phyloP scores from a whole-genome alignment of 2,329 filamentous ascomycete genomes.

The Stachybotrys chlorohalonatus region DNA sequence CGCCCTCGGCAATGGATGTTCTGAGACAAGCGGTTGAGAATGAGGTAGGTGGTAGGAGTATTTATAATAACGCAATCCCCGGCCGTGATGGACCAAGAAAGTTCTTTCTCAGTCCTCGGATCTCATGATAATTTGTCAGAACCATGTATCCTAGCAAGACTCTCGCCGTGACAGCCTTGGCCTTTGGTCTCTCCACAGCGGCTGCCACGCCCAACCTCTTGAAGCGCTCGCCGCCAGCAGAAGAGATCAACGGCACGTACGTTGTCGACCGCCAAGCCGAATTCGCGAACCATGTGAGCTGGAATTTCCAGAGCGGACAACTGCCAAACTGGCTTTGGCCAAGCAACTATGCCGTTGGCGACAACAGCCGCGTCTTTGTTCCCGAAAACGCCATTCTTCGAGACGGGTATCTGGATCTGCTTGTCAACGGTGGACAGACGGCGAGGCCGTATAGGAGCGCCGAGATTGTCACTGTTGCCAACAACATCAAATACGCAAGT shows the following conservation, averaged over 20 bases:
- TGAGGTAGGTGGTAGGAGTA: background rate
- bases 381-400: slow-evolving; percentile 10
- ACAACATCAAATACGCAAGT: slow-evolving; percentile 20
- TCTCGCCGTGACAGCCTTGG: background rate
- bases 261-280: slow-evolving; percentile 7
- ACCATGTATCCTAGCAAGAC: background rate
- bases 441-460: slow-evolving; percentile 12
- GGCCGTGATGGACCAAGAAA: too few relatives aligned
- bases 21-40: background rate
- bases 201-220: background rate
- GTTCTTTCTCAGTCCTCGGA: too few relatives aligned
- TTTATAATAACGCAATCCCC: too few relatives aligned
- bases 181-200: background rate
- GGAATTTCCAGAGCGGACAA: slow-evolving; percentile 10
- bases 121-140: background rate
- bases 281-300: slow-evolving; percentile 14
- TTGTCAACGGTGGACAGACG: slow-evolving; percentile 15
- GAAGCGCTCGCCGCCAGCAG: slow-evolving; percentile 10
- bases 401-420: slow-evolving; percentile 18
- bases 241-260: slow-evolving; percentile 10
- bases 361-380: slow-evolving; percentile 3
- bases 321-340: slow-evolving; percentile 12
- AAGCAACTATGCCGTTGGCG: slow-evolving; percentile 11
- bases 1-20: background rate
- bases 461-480: slow-evolving; percentile 12